Evolutionary conservation across 306 rosid species (phyloP).

Genomic region (Hippophae rhamnoides): DNA sequence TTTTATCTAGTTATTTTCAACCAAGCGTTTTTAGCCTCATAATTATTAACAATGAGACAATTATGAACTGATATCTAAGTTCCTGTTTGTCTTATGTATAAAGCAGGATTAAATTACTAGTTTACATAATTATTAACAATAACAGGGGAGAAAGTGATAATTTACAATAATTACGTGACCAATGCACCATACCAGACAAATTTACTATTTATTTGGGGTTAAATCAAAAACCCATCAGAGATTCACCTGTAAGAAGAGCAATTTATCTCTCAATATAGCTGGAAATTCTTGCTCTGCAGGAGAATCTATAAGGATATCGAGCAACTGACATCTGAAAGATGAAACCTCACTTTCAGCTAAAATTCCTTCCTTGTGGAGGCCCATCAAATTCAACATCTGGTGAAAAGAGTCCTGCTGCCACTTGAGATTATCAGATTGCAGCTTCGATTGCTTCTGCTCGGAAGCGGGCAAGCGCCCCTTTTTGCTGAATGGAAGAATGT

Average conservation of each 20-base stretch:
- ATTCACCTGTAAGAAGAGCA: constrained; percentile 75
- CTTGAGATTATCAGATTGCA: constrained; percentile 78
- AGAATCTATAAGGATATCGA: constrained; percentile 65
- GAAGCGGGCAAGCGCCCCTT: constrained; percentile 48
- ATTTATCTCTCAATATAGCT: constrained; percentile 58
- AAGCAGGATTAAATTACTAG: no score
- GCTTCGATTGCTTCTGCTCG: constrained; percentile 43
- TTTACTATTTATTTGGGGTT: neutral
- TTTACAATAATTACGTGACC: no score
- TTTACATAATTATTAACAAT: no score
- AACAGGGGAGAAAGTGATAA: no score
- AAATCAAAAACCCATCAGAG: neutral
- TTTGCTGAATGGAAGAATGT: constrained; percentile 74
- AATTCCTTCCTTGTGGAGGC: constrained; percentile 87
- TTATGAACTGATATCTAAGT: no score
- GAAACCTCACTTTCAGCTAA: constrained; percentile 59
- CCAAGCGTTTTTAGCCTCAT: no score
- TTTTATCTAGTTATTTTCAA: no score
- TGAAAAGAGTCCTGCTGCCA: constrained; percentile 97
- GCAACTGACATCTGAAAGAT: constrained; percentile 58
- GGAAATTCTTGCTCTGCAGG: constrained; percentile 55
- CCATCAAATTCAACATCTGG: constrained; percentile 77
- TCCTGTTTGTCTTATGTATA: no score
- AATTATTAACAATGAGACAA: no score
- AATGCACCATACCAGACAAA: no score